phyloP scores from a whole-genome alignment of 495 filamentous ascomycete genomes.

The Talaromyces ruber region DNA sequence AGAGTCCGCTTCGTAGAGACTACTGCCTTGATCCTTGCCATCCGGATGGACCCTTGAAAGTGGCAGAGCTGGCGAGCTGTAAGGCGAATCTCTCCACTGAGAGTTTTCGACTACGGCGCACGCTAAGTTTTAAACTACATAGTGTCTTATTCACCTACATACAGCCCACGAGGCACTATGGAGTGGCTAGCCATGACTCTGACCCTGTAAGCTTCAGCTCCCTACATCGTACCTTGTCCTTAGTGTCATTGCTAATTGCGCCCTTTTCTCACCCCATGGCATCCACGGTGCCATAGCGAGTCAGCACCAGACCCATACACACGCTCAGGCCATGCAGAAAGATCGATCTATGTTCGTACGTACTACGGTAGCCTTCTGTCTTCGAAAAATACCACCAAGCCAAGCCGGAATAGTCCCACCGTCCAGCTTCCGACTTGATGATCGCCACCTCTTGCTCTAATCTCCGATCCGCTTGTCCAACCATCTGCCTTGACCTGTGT shows the following conservation, averaged over 20 bases:
- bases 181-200: not conserved
- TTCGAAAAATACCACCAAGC: not conserved
- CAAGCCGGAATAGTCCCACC: not conserved
- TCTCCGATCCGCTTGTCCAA: constrained; percentile 5
- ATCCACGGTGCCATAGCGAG: not conserved
- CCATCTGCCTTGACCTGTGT: not conserved
- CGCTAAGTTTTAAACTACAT: constrained; percentile 3
- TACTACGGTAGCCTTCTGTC: not conserved
- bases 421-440: not conserved
- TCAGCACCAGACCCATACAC: not conserved
- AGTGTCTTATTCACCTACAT: not conserved
- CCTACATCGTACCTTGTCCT: not conserved
- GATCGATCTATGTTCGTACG: not conserved
- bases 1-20: not conserved
- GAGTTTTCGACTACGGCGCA: not conserved
- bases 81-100: not conserved
- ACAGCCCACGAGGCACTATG: not conserved
- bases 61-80: not conserved
- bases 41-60: not conserved
- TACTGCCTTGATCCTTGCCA: not conserved
- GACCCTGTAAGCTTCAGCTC: not conserved
- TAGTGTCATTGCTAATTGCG: constrained; percentile 2
- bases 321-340: not conserved
- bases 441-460: not conserved
- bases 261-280: not conserved